phyloP scores from a whole-genome alignment of 768 basidiomycete species.

The Heimioporus sp. region DNA sequence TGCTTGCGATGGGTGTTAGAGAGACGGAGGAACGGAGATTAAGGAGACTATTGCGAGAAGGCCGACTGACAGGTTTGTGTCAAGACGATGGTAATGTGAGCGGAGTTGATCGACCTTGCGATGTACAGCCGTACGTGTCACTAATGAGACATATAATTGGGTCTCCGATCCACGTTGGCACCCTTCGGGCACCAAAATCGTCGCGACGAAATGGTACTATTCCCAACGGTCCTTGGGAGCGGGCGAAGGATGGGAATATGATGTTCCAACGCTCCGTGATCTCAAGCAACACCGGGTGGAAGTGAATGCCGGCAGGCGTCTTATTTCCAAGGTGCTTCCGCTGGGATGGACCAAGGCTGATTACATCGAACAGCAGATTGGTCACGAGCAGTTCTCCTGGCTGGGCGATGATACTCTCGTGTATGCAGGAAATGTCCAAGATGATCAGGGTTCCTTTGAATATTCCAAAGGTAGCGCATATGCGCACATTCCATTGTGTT shows the following conservation, averaged over 20 bases:
- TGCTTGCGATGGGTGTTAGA: constrained; percentile 47
- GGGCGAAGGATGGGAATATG: constrained; percentile 72
- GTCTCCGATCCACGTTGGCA: constrained; percentile 71
- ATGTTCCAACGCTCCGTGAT: constrained; percentile 36
- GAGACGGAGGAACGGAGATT: constrained; percentile 49
- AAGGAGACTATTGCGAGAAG: constrained; percentile 55
- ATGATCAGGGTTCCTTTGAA: constrained; percentile 42
- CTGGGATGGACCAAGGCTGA: constrained; percentile 56
- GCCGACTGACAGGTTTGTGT: constrained; percentile 44
- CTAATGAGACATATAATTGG: constrained; percentile 75
- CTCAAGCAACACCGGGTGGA: constrained; percentile 25
- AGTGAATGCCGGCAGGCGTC: constrained; percentile 45
- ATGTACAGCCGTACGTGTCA: constrained; percentile 45
- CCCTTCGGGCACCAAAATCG: constrained; percentile 55
- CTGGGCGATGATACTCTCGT: constrained; percentile 54
- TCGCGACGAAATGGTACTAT: constrained; percentile 82
- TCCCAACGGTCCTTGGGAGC: constrained; percentile 62
- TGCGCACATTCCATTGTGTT: background rate
- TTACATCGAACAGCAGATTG: constrained; percentile 70
- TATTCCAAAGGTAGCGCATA: constrained; percentile 61
- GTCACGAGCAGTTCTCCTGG: constrained; percentile 72
- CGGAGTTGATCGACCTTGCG: constrained; percentile 4
- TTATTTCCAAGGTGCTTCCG: constrained; percentile 57
- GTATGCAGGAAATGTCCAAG: constrained; percentile 62
- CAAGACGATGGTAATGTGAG: background rate